A percentile compares a stretch with the other conserved stretches of the same genome.
Conservation (phyloP, 2,329 filamentous ascomycete species). For the Aciculosporium take region DNA sequence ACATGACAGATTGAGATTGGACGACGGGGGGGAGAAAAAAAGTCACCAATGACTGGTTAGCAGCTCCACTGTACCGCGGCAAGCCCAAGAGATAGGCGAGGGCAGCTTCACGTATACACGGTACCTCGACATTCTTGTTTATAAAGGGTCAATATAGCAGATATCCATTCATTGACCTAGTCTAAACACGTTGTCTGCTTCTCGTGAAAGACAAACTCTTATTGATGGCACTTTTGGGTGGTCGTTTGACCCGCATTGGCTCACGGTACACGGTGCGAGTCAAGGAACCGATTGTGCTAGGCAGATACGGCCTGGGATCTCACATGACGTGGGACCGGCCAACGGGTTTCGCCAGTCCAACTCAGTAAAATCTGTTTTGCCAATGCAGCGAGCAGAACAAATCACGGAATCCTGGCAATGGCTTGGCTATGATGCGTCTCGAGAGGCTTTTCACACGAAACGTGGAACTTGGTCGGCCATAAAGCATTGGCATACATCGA, state of each 20-base stretch:
- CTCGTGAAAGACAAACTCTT: not conserved
- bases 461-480: too few relatives aligned
- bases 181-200: not conserved
- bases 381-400: not conserved
- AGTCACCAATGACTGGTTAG: conserved; percentile 10
- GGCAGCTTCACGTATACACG: not conserved
- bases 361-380: too few relatives aligned
- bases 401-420: not conserved
- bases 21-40: conserved; percentile 8
- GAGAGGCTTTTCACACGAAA: too few relatives aligned
- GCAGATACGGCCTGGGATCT: conserved; percentile 6
- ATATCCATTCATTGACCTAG: not conserved
- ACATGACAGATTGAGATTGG: conserved; percentile 9
- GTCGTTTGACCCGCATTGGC: not conserved
- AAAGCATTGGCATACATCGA: too few relatives aligned
- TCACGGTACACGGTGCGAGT: not conserved
- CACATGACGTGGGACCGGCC: conserved; percentile 8
- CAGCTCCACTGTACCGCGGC: conserved; percentile 2
- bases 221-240: not conserved
- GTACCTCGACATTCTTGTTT: too few relatives aligned
- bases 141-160: not conserved
- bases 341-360: not conserved
- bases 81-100: conserved; percentile 1
- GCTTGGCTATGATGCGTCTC: not conserved
- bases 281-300: conserved; percentile 1